Percentiles rank a stretch among this genome's conserved stretches.
Conservation (phyloP, 164 flowering plant species). For the Nymphaea thermarum region DNA sequence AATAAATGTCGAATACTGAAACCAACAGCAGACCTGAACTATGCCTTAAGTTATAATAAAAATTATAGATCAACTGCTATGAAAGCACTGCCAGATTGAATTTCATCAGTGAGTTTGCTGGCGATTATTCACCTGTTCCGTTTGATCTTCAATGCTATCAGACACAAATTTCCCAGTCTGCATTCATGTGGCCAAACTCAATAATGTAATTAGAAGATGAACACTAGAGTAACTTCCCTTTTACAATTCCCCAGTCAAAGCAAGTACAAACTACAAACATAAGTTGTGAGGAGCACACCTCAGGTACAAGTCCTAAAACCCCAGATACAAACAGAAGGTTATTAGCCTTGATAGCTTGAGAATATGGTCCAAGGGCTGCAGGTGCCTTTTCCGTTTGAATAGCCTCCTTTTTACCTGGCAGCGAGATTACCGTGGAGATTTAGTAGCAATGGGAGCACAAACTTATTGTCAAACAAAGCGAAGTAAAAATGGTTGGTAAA, state of each 20-base stretch:
- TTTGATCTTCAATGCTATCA: slow-evolving; percentile 82
- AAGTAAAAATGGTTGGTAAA: background rate
- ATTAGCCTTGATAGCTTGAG: slow-evolving; percentile 89
- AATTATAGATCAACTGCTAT: too few species aligned
- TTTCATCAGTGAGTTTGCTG: background rate
- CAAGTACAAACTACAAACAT: background rate
- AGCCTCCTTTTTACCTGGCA: slow-evolving; percentile 50
- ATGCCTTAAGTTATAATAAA: too few species aligned
- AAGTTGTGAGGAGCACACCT: slow-evolving; percentile 30
- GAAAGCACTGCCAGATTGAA: too few species aligned
- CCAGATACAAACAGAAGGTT: slow-evolving; percentile 81
- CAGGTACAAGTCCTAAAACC: slow-evolving; percentile 80
- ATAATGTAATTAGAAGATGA: background rate
- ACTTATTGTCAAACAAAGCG: background rate
- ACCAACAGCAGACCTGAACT: too few species aligned
- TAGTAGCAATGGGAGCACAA: background rate
- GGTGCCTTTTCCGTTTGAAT: slow-evolving; percentile 91
- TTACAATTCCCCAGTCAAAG: too few species aligned
- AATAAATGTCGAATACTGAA: too few species aligned
- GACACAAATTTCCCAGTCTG: slow-evolving; percentile 89
- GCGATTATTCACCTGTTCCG: slow-evolving; percentile 68
- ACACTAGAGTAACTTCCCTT: background rate
- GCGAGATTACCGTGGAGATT: slow-evolving; percentile 9
- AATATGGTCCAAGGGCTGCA: slow-evolving; percentile 93
- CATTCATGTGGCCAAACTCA: slow-evolving; percentile 7